A percentile compares a stretch with the other conserved stretches of the same genome.
Evolutionary conservation across 495 filamentous ascomycete species (phyloP).

Genomic region (Talaromyces thailandensis): DNA sequence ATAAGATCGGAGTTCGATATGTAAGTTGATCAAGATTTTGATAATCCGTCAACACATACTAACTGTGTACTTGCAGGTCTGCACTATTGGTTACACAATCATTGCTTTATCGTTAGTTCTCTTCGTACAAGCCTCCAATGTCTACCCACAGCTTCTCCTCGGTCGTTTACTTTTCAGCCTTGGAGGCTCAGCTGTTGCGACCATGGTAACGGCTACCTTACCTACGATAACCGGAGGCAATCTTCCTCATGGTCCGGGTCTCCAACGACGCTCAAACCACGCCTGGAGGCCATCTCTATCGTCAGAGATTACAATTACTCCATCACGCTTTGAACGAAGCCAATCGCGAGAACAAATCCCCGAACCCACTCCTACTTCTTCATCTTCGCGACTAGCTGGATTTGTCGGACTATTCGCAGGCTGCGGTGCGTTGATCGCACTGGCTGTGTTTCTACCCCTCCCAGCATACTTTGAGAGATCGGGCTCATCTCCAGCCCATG

Average conservation of each 20-base stretch:
- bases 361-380: conserved; percentile 13
- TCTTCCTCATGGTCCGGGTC: neutral
- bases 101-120: conserved; percentile 67
- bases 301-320: conserved; percentile 57
- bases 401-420: conserved; percentile 90
- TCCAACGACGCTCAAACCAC: conserved; percentile 11
- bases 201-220: conserved; percentile 95
- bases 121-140: conserved; percentile 76
- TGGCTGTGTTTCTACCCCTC: conserved; percentile 75
- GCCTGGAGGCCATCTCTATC: conserved; percentile 37
- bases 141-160: conserved; percentile 84
- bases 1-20: conserved; percentile 73
- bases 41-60: neutral
- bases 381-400: conserved; percentile 65
- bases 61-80: conserved; percentile 41
- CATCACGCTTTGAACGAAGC: conserved; percentile 31
- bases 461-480: conserved; percentile 64
- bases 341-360: conserved; percentile 4
- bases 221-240: conserved; percentile 64
- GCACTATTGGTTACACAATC: conserved; percentile 67
- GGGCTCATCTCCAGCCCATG: conserved; percentile 54
- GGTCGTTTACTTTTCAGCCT: conserved; percentile 82
- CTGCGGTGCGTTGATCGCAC: conserved; percentile 77
- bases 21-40: conserved; percentile 23
- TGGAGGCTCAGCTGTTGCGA: conserved; percentile 83